Conservation (phyloP, 2,329 filamentous ascomycete genomes). For the Arachnopeziza araneosa region DNA sequence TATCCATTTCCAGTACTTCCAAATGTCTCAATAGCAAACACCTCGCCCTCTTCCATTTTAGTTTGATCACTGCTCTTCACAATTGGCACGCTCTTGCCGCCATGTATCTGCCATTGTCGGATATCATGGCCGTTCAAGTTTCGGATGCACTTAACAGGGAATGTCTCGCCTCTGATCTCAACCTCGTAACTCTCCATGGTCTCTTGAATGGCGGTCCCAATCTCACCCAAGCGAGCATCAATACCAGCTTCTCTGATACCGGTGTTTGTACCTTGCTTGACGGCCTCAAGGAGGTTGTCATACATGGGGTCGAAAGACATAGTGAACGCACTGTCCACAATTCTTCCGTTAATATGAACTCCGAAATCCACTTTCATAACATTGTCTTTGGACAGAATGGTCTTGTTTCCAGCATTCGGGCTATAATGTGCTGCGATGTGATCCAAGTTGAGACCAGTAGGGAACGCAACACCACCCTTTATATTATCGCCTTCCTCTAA, state of each 20-base stretch:
- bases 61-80: constrained; percentile 83
- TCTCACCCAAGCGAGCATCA: constrained; percentile 73
- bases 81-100: constrained; percentile 88
- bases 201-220: constrained; percentile 54
- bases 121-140: constrained; percentile 72
- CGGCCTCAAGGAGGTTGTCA: constrained; percentile 60
- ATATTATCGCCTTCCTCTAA: constrained; percentile 73
- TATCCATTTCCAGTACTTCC: constrained; percentile 88
- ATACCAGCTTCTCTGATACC: constrained; percentile 89
- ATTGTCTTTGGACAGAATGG: constrained; percentile 57
- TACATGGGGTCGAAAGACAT: constrained; percentile 63
- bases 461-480: constrained; percentile 79
- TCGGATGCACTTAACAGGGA: constrained; percentile 49
- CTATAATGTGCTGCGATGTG: constrained; percentile 83
- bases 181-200: constrained; percentile 58
- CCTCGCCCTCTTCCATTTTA: constrained; percentile 97
- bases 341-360: constrained; percentile 64
- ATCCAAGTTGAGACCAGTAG: constrained; percentile 77
- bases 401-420: constrained; percentile 82
- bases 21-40: constrained; percentile 94
- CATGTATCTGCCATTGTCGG: constrained; percentile 82
- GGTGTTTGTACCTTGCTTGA: constrained; percentile 64
- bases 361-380: constrained; percentile 73
- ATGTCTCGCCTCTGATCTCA: constrained; percentile 45
- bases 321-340: constrained; percentile 68